phyloP scores from a whole-genome alignment of 495 filamentous ascomycete species.

The Echria macrotheca region DNA sequence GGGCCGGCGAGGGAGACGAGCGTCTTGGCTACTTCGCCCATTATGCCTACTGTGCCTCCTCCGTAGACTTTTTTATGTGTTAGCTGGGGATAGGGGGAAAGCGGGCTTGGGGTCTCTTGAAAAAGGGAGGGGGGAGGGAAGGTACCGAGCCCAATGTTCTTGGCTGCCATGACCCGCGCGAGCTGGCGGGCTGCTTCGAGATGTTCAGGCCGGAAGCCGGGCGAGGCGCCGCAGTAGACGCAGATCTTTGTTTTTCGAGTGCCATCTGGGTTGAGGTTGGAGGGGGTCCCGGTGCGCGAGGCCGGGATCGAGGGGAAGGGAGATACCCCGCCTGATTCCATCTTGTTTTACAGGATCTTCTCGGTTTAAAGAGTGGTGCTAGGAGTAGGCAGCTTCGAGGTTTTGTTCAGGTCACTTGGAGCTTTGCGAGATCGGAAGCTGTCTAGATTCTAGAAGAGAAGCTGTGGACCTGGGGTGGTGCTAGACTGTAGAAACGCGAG shows the following conservation, averaged over 20 bases:
- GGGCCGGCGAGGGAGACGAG: conserved; percentile 83
- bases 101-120: no score
- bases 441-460: not conserved
- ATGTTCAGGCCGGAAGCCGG: conserved; percentile 64
- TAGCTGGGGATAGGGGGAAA: not conserved
- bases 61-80: conserved; percentile 62
- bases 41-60: conserved; percentile 87
- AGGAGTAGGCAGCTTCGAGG: no score
- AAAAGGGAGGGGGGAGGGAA: not conserved
- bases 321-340: conserved; percentile 40
- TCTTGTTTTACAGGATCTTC: conserved; percentile 15
- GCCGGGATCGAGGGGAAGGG: conserved; percentile 28
- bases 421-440: not conserved
- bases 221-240: conserved; percentile 75
- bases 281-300: conserved; percentile 22
- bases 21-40: conserved; percentile 86
- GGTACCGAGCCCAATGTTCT: conserved; percentile 63
- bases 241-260: conserved; percentile 53
- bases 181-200: conserved; percentile 73
- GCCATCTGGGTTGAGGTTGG: conserved; percentile 22
- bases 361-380: not conserved
- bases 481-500: no score
- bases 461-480: no score
- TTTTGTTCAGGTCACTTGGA: no score
- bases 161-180: conserved; percentile 63